These are phyloP conservation scores for Pulveroboletus sp. DNA, from an alignment of 768 basidiomycete genomes.

Conservation along the genomic window DNA sequence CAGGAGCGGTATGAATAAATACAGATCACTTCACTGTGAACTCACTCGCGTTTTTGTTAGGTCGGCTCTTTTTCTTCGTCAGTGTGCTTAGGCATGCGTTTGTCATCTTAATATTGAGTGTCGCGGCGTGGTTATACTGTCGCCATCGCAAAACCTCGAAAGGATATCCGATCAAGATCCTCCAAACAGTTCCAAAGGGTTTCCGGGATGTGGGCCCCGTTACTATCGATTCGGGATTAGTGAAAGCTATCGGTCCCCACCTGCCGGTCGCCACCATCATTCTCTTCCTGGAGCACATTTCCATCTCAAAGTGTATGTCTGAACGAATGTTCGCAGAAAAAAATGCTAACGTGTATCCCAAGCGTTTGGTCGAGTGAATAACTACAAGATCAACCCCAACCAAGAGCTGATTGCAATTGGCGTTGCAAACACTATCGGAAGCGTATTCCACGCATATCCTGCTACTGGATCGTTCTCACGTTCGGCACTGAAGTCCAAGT, in stretches of 20 bases:
- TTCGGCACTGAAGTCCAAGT: constrained; percentile 94
- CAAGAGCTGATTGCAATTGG: constrained; percentile 97
- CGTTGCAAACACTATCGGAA: constrained; percentile 90
- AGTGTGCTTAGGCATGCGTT: constrained; percentile 79
- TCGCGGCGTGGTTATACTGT: constrained; percentile 84
- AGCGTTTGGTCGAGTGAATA: constrained; percentile 94
- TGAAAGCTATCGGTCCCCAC: constrained; percentile 66
- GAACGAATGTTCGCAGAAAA: neutral
- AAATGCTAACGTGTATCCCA: constrained; percentile 10
- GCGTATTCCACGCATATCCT: constrained; percentile 88
- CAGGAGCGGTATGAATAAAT: constrained; percentile 40
- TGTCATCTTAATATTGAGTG: constrained; percentile 80
- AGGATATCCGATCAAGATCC: constrained; percentile 81
- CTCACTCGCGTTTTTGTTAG: constrained; percentile 31
- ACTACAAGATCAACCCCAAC: constrained; percentile 90
- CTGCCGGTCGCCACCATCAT: constrained; percentile 86
- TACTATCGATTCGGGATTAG: constrained; percentile 43
- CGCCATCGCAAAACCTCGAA: constrained; percentile 51
- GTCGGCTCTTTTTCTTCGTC: constrained; percentile 71
- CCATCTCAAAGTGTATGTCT: constrained; percentile 84
- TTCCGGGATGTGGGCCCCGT: constrained; percentile 56
- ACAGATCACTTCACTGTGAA: neutral
- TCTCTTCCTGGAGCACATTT: constrained; percentile 90
- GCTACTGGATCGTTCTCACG: constrained; percentile 98
- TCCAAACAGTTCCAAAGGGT: constrained; percentile 80